These are phyloP conservation scores for Capsicum rhomboideum DNA, from an alignment of 257 asterid genomes.

Conservation along the genomic window DNA sequence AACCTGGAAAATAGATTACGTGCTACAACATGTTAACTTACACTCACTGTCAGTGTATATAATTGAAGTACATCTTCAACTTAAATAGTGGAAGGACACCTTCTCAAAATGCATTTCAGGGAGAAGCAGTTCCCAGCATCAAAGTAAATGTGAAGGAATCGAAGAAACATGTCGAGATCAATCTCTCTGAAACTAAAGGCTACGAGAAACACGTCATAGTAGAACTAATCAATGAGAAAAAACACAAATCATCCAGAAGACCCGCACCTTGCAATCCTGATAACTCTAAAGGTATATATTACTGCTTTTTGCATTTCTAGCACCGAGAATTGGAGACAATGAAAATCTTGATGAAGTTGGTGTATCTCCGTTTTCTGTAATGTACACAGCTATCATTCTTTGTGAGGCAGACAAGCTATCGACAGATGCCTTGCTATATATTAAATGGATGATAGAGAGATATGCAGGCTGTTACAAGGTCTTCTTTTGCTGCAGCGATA, in stretches of 20 bases:
- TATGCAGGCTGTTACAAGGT: constrained; percentile 56
- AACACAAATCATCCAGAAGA: constrained; percentile 9
- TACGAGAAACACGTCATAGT: constrained; percentile 71
- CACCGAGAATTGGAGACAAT: not conserved
- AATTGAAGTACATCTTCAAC: not conserved
- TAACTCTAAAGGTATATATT: constrained; percentile 47
- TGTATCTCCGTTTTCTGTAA: not conserved
- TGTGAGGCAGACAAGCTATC: constrained; percentile 72
- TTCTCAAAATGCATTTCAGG: constrained; percentile 31
- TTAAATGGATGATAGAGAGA: constrained; percentile 71
- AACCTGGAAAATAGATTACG: not conserved
- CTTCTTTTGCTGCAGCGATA: constrained; percentile 78
- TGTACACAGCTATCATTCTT: constrained; percentile 57
- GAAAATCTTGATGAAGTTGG: not conserved
- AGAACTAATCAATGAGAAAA: constrained; percentile 58
- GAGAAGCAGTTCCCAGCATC: constrained; percentile 75
- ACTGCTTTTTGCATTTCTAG: not conserved
- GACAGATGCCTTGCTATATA: constrained; percentile 50
- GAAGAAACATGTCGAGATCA: constrained; percentile 53
- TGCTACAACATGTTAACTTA: not conserved
- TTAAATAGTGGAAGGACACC: not conserved
- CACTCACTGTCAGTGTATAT: not conserved
- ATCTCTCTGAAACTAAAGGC: constrained; percentile 70
- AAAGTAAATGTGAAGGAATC: constrained; percentile 49
- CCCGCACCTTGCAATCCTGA: constrained; percentile 10